A percentile compares a stretch with the other conserved stretches of the same genome.
These are phyloP conservation scores for Fusarium sambucinum DNA, from an alignment of 2,329 filamentous ascomycete genomes.

Conservation along the genomic window DNA sequence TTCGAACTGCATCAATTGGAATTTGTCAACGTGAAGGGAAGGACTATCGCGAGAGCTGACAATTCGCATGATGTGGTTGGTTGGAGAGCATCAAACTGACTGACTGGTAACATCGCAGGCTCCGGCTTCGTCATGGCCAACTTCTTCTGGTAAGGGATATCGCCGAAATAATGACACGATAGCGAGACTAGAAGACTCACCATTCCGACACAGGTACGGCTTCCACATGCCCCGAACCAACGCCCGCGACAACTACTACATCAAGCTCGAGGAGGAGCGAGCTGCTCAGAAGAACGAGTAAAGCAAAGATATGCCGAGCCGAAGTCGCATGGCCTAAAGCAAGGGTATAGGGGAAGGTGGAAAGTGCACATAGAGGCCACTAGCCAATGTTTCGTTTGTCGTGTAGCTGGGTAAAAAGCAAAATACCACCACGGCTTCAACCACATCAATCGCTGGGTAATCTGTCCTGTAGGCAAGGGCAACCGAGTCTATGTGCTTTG, in stretches of 20 bases:
- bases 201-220: constrained; percentile 64
- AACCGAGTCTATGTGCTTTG: constrained; percentile 45
- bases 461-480: constrained; percentile 48
- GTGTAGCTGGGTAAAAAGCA: constrained; percentile 42
- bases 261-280: constrained; percentile 69
- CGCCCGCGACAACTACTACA: constrained; percentile 70
- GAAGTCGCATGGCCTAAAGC: constrained; percentile 11
- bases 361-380: constrained; percentile 31
- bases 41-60: constrained; percentile 36
- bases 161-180: not conserved
- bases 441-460: constrained; percentile 42
- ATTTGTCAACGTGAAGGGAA: constrained; percentile 22
- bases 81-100: constrained; percentile 41
- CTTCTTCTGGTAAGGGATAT: constrained; percentile 66
- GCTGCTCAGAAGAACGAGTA: constrained; percentile 55
- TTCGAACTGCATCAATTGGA: constrained; percentile 11
- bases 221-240: constrained; percentile 71
- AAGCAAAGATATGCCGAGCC: constrained; percentile 15
- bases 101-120: constrained; percentile 57
- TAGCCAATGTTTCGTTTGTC: constrained; percentile 46
- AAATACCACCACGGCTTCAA: constrained; percentile 44
- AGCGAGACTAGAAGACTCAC: constrained; percentile 20
- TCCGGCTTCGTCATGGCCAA: constrained; percentile 67
- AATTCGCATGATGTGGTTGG: constrained; percentile 46
- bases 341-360: constrained; percentile 13